phyloP scores from a whole-genome alignment of 2,329 filamentous ascomycete species.

The Cephalotrichum gorgonifer region DNA sequence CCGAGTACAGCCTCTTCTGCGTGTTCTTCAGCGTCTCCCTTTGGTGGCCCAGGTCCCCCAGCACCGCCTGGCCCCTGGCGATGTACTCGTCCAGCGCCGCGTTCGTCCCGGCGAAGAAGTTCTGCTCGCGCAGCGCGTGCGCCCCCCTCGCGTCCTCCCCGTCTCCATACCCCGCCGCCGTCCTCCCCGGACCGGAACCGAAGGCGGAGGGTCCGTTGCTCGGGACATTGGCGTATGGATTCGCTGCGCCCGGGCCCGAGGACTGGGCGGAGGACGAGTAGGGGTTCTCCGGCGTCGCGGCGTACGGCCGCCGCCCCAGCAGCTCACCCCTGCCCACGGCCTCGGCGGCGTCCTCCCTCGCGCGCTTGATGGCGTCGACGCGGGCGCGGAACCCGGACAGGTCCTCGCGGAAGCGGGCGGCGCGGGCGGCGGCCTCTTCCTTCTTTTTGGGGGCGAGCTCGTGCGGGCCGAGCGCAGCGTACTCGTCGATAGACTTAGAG shows the following conservation, averaged over 20 bases:
- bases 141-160: constrained; percentile 62
- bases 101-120: constrained; percentile 75
- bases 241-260: too few relatives aligned
- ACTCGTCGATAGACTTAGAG: constrained; percentile 85
- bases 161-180: constrained; percentile 35
- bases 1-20: constrained; percentile 80
- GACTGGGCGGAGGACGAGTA: constrained; percentile 38
- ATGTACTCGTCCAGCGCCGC: constrained; percentile 88
- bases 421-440: constrained; percentile 76
- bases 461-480: constrained; percentile 72
- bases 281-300: constrained; percentile 78
- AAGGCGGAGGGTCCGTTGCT: background rate
- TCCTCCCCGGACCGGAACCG: background rate
- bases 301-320: constrained; percentile 73
- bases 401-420: constrained; percentile 77
- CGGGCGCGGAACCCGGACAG: constrained; percentile 69
- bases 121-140: constrained; percentile 81
- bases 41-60: constrained; percentile 81
- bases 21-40: constrained; percentile 92
- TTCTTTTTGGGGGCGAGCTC: constrained; percentile 88
- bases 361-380: constrained; percentile 67
- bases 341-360: constrained; percentile 64
- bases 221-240: too few relatives aligned
- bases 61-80: constrained; percentile 78
- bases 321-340: constrained; percentile 65